Percentiles rank a stretch among this genome's conserved stretches.
phyloP scores from a whole-genome alignment of 2,329 filamentous ascomycete species.

The Calonectria leucothoes region DNA sequence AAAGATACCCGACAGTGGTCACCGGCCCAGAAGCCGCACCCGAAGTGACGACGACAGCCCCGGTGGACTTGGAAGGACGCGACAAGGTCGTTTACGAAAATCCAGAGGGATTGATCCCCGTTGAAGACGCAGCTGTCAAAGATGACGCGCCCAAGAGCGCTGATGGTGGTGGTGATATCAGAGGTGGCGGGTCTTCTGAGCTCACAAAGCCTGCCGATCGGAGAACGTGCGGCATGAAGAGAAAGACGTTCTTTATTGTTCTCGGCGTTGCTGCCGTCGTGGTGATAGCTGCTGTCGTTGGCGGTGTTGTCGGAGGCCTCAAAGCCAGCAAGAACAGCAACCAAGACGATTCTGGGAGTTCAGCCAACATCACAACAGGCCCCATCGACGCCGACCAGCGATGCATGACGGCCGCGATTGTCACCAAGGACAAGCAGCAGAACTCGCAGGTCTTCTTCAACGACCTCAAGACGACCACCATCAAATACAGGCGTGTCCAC shows the following conservation, averaged over 20 bases:
- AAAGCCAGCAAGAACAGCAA: conserved; percentile 5
- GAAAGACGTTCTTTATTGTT: conserved; percentile 29
- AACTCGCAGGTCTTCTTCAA: conserved; percentile 37
- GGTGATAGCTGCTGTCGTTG: conserved; percentile 30
- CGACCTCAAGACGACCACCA: conserved; percentile 28
- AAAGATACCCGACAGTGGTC: conserved; percentile 31
- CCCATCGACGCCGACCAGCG: conserved; percentile 30
- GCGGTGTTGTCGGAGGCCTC: conserved; percentile 31
- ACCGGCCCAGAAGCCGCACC: conserved; percentile 7
- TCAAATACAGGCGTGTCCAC: conserved; percentile 28
- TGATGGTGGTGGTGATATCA: conserved; percentile 9
- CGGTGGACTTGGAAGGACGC: conserved; percentile 14
- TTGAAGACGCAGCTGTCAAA: conserved; percentile 23
- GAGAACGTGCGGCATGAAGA: conserved; percentile 29
- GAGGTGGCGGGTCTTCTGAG: conserved; percentile 1
- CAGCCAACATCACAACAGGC: conserved; percentile 21
- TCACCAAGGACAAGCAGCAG: conserved; percentile 17
- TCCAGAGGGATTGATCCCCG: conserved; percentile 28
- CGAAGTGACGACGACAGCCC: conserved; percentile 3
- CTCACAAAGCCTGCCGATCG: not conserved
- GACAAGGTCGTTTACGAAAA: conserved; percentile 21
- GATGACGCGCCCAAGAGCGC: not conserved
- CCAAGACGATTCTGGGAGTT: not conserved
- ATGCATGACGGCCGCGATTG: conserved; percentile 22
- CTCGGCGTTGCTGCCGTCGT: conserved; percentile 24